phyloP scores from a whole-genome alignment of 1,139 yeast species.

The Meyerozyma guilliermondii region DNA sequence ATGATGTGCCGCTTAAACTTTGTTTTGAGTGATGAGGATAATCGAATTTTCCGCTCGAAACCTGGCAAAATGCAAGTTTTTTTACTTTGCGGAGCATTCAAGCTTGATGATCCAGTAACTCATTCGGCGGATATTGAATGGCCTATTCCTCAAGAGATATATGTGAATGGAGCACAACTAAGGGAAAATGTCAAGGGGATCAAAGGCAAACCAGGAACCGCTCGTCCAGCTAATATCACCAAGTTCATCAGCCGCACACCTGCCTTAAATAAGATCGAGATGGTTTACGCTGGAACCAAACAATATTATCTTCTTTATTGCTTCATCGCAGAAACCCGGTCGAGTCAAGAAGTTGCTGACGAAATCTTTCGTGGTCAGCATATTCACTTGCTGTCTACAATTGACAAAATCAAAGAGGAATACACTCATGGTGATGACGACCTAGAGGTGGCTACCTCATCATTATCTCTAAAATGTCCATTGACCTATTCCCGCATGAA shows the following conservation, averaged over 20 bases:
- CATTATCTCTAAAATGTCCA: constrained; percentile 59
- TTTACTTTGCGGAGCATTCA: constrained; percentile 43
- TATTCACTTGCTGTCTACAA: constrained; percentile 44
- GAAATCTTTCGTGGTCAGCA: constrained; percentile 31
- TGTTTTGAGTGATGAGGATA: constrained; percentile 35
- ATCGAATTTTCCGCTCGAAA: constrained; percentile 16
- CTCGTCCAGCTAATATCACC: constrained; percentile 64
- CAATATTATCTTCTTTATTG: constrained; percentile 43
- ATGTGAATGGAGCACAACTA: constrained; percentile 41
- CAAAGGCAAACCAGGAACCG: constrained; percentile 58
- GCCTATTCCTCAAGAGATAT: constrained; percentile 56
- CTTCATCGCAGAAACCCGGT: constrained; percentile 46
- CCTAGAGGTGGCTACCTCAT: constrained; percentile 50
- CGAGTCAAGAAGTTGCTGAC: constrained; percentile 31
- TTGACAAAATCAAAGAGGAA: constrained; percentile 34
- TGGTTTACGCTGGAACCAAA: constrained; percentile 50
- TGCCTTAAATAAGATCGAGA: constrained; percentile 33
- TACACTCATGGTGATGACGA: constrained; percentile 50
- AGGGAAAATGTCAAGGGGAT: constrained; percentile 54
- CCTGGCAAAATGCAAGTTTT: constrained; percentile 29
- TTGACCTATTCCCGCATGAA: constrained; percentile 56
- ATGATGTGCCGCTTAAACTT: constrained; percentile 32
- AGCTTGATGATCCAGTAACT: constrained; percentile 19
- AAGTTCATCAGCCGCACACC: constrained; percentile 3
- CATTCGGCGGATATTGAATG: constrained; percentile 43